Evolutionary conservation across 73 alveolate species (phyloP).

Genomic region (Paramecium caudatum): DNA sequence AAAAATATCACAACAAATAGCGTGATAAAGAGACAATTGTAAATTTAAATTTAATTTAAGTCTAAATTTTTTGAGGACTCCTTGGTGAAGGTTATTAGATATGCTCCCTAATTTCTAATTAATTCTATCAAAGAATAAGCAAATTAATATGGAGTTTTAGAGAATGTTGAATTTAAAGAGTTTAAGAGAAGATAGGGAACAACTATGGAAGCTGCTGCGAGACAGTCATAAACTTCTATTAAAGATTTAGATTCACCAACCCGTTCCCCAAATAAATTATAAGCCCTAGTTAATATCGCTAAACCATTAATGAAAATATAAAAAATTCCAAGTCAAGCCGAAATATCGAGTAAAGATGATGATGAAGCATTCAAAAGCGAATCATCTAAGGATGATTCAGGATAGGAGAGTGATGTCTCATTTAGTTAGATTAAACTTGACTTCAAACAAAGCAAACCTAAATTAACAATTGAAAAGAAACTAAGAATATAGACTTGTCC

Average conservation of each 20-base stretch:
- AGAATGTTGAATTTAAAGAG: constrained; percentile 52
- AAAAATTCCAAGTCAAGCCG: not conserved
- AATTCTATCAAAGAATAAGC: constrained; percentile 43
- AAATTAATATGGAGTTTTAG: not conserved
- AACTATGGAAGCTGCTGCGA: not conserved
- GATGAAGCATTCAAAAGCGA: constrained; percentile 39
- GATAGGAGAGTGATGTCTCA: constrained; percentile 47
- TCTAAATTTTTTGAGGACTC: constrained; percentile 52
- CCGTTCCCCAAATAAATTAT: not conserved
- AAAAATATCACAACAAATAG: not conserved
- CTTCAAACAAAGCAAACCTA: constrained; percentile 34
- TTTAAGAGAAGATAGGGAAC: constrained; percentile 7
- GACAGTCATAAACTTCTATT: not conserved
- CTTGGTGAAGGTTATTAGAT: not conserved
- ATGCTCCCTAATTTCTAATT: constrained; percentile 64
- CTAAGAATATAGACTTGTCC: constrained; percentile 56
- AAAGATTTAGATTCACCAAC: constrained; percentile 31
- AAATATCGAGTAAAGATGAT: constrained; percentile 15
- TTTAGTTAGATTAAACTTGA: constrained; percentile 36
- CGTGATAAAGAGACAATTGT: constrained; percentile 26
- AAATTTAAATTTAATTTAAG: not conserved
- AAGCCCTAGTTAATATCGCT: not conserved
- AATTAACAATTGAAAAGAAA: constrained; percentile 59
- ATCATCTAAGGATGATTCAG: not conserved
- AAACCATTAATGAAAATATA: constrained; percentile 1